phyloP scores from a whole-genome alignment of 1,284 basidiomycete genomes.

The Ganoderma boninense region DNA sequence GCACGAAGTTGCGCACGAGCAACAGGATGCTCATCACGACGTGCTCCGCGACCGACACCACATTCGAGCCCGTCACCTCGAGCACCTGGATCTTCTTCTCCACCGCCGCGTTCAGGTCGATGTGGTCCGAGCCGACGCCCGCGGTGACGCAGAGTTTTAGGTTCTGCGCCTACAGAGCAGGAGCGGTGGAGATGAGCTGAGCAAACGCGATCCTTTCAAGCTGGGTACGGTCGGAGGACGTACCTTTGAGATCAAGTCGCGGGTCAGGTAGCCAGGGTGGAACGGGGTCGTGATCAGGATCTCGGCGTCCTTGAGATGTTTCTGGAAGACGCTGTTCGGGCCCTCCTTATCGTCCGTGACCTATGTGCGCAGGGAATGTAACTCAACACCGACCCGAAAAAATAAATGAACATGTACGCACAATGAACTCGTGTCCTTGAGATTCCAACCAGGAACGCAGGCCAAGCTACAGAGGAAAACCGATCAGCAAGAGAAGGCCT shows the following conservation, averaged over 20 bases:
- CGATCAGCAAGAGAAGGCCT: background rate
- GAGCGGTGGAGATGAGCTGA: no score
- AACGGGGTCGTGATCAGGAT: constrained; percentile 92
- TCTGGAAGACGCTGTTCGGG: constrained; percentile 85
- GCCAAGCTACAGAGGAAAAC: constrained; percentile 63
- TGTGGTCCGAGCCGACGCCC: constrained; percentile 95
- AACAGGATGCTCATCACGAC: constrained; percentile 87
- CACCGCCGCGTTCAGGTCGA: constrained; percentile 91
- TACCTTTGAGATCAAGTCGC: constrained; percentile 74
- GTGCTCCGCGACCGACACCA: constrained; percentile 92
- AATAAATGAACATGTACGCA: constrained; percentile 33
- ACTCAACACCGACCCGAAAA: background rate
- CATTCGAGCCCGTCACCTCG: constrained; percentile 60
- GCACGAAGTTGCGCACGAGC: constrained; percentile 88
- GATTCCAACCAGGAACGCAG: constrained; percentile 76
- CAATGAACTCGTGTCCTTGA: constrained; percentile 81
- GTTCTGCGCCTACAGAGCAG: no score
- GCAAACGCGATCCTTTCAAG: no score
- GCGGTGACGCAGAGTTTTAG: constrained; percentile 94
- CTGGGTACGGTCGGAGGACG: no score
- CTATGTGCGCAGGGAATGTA: constrained; percentile 44
- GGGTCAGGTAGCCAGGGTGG: constrained; percentile 91
- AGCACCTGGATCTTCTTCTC: constrained; percentile 78
- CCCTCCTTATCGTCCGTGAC: constrained; percentile 92
- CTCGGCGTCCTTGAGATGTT: constrained; percentile 85